Evolutionary conservation across 192 early-diverging fungal species (phyloP), one percentile per base, ranked within the genome.

Genomic region (Coemansia pectinata): DNA sequence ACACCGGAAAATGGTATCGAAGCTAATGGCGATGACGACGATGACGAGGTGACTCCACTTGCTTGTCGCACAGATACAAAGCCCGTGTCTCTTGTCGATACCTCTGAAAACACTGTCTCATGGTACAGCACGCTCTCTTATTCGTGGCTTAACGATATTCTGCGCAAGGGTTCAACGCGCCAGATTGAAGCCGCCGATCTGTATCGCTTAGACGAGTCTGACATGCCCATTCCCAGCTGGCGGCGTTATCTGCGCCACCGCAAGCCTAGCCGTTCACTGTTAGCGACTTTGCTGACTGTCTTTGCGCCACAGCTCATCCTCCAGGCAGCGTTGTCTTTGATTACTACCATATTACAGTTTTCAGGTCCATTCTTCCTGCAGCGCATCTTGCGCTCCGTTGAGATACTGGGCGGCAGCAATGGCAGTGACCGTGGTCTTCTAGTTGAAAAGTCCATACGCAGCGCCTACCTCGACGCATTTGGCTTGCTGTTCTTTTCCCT

Each of bases 101-200:
- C 25, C 25, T 27, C 25, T 27, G 25, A 27, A 27, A 27, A 27
- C 27, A 27, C 27, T 34, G 42, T 45, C 2, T 77, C 76, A 21
- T 70, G 70, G 76, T 66, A 65, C 27, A 62, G 68, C 55, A 50
- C 42, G 19, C 68, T 78, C 25, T 27, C 25, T 27, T 27, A 27
- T 27, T 27, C 25, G 25, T 27, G 25, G 25, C 25, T 27, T 27
- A 27, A 86, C 71, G 68, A 85, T 6, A 52, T 95, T 17, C 76
- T 95, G 58, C 68, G 78, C 8, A 73, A 79, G 8, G 91, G 85
- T 34, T 74, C 76, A 34, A 68, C 41, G 55, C 69, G 85, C 29
- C 81, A 84, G 15, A 79, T 94, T 9, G 81, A 85, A 9, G 76
- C 84, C 10, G 52, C 76, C 36, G 91, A 94, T 42, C 61, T 94